Conservation (phyloP, 2,329 filamentous ascomycete species). For the Sporothrix variecibatus region DNA sequence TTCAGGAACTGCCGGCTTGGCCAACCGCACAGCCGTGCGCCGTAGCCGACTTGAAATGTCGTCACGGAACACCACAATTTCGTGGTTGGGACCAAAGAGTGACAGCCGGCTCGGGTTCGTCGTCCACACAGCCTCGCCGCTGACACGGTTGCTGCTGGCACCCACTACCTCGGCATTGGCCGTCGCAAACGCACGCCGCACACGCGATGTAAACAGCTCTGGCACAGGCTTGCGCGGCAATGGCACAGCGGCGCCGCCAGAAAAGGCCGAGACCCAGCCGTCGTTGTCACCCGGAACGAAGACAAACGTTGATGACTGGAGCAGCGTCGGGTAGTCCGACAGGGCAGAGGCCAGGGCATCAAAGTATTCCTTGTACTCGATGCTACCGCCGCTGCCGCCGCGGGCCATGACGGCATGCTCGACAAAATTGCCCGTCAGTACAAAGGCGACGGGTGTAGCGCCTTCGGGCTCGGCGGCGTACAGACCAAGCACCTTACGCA, state of each 20-base stretch:
- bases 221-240: conserved; percentile 74
- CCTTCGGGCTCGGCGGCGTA: conserved; percentile 69
- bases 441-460: conserved; percentile 72
- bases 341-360: conserved; percentile 82
- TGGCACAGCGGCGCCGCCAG: conserved; percentile 69
- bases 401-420: conserved; percentile 65
- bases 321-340: conserved; percentile 77
- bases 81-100: conserved; percentile 84
- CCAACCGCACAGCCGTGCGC: conserved; percentile 71
- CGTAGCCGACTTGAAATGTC: conserved; percentile 79
- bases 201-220: conserved; percentile 83
- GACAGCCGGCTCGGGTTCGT: conserved; percentile 81
- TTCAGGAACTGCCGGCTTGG: conserved; percentile 23
- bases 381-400: conserved; percentile 74
- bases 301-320: conserved; percentile 79
- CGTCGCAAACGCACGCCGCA: conserved; percentile 76
- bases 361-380: conserved; percentile 97
- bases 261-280: conserved; percentile 90
- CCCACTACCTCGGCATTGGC: conserved; percentile 68
- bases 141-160: conserved; percentile 21
- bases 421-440: conserved; percentile 84
- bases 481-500: conserved; percentile 73
- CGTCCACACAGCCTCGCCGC: conserved; percentile 81
- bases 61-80: conserved; percentile 84
- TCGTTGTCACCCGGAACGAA: conserved; percentile 97